Evolutionary conservation across 1,284 basidiomycete species (phyloP), one percentile per base, ranked within the genome.

Genomic region (Pseudozyma sp.): DNA sequence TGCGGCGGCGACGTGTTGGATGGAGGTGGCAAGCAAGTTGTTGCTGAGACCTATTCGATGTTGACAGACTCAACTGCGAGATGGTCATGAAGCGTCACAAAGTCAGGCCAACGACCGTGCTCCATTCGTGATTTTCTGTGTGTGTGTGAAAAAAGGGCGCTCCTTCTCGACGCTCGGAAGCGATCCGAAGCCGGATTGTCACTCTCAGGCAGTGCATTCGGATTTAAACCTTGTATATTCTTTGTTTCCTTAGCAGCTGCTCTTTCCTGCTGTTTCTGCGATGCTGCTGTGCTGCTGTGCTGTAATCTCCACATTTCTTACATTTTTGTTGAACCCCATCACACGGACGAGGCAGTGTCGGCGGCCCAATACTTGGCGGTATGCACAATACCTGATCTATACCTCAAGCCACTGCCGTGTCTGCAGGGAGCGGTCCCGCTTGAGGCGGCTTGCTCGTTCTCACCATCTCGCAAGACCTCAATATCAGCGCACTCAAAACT

Each of bases 131-230:
- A 21, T 14, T 16, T 34, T 34, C n/a, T n/a, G n/a, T n/a, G n/a
- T 31, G 47, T 45, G 10, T 31, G 25, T 31, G 25, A 31, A 31
- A 31, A 31, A 31, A 31, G 25, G 25, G 25, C 25, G 25, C 25
- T 31, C 25, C 25, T 31, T 31, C 25, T 31, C 25, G 25, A 31
- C 25, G 25, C 25, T 44, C 53, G 43, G 48, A 56, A 45, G 53
- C 35, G 53, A 56, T 52, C 60, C 59, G 59, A 61, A 60, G 51
- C 56, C 40, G 48, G 16, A 40, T 51, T 38, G 39, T 21, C 19
- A 13, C 19, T 34, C 25, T 31, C 25, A 3, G 25, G 25, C 25
- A 31, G 25, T 31, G 25, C 25, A 31, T 31, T 31, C 36, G 42
- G 38, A 48, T 40, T 59, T 52, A 47, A 55, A 47, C 12, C 58